A percentile compares a stretch with the other conserved stretches of the same genome.
Evolutionary conservation across 257 asterid species (phyloP).

Genomic region (Nicotiana tomentosiformis): DNA sequence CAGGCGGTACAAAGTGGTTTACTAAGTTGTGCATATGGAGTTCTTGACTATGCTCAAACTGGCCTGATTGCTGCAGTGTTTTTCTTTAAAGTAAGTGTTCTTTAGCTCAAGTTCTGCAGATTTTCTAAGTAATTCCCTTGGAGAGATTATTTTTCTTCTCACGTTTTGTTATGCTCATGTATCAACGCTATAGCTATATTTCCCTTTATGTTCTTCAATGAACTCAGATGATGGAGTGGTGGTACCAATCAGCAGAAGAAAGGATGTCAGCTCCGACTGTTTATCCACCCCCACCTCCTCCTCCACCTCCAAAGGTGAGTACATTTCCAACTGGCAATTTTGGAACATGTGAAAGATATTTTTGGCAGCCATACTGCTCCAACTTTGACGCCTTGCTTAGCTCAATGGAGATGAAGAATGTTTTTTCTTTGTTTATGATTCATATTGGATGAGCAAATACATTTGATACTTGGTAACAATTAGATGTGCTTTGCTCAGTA

Average conservation of each 20-base stretch:
- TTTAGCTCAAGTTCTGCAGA: neutral
- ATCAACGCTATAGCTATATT: neutral
- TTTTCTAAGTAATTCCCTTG: neutral
- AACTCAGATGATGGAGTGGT: constrained; percentile 98
- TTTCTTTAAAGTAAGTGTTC: constrained; percentile 75
- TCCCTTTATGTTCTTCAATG: neutral
- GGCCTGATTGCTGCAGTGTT: constrained; percentile 97
- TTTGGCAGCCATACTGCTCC: neutral
- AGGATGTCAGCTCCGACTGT: constrained; percentile 98
- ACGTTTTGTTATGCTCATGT: neutral
- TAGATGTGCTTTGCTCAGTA: neutral
- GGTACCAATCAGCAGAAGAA: constrained; percentile 99
- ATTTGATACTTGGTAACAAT: neutral
- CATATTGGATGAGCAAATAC: neutral
- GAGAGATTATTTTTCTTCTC: neutral
- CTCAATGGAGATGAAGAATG: neutral
- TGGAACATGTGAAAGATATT: neutral
- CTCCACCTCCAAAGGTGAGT: constrained; percentile 85
- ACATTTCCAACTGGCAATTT: neutral
- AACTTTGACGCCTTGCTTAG: neutral
- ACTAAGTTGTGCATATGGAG: constrained; percentile 70
- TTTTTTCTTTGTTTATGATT: neutral
- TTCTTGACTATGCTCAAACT: constrained; percentile 97
- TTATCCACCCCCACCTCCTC: constrained; percentile 98
- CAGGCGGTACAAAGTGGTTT: constrained; percentile 84